Evolutionary conservation across 2,329 filamentous ascomycete species (phyloP).

Genomic region (Plenodomus lindquistii): DNA sequence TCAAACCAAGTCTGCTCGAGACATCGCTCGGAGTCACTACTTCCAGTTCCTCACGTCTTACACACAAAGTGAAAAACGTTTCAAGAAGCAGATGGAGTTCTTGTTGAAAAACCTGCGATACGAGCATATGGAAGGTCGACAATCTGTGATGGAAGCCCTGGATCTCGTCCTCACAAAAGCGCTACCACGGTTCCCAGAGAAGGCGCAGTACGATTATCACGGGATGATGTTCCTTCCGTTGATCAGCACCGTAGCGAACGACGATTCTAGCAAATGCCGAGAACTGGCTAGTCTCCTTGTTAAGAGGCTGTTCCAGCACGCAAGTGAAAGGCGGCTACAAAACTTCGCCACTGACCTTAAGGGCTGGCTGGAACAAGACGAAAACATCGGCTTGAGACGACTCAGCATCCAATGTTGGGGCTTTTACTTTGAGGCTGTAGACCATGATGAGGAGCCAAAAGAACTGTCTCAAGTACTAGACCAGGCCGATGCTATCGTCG

Average conservation of each 20-base stretch:
- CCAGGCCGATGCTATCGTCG: constrained; percentile 56
- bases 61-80: constrained; percentile 85
- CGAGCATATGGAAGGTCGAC: constrained; percentile 80
- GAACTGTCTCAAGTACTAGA: constrained; percentile 65
- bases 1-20: constrained; percentile 83
- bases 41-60: constrained; percentile 95
- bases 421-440: constrained; percentile 73
- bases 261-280: constrained; percentile 83
- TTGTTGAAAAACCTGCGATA: constrained; percentile 90
- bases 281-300: constrained; percentile 79
- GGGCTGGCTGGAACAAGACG: constrained; percentile 75
- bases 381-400: constrained; percentile 70
- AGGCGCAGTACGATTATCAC: constrained; percentile 77
- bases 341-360: constrained; percentile 73
- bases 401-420: constrained; percentile 80
- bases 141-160: constrained; percentile 91
- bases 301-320: constrained; percentile 77
- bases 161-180: constrained; percentile 83
- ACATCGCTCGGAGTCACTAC: constrained; percentile 85
- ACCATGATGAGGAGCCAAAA: constrained; percentile 60
- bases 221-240: constrained; percentile 83
- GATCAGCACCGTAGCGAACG: constrained; percentile 83
- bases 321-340: constrained; percentile 71
- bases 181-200: constrained; percentile 59
- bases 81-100: constrained; percentile 87